Base-by-base conservation (phyloP, 352 stramenopile species). In the Globisporangium polare region DNA sequence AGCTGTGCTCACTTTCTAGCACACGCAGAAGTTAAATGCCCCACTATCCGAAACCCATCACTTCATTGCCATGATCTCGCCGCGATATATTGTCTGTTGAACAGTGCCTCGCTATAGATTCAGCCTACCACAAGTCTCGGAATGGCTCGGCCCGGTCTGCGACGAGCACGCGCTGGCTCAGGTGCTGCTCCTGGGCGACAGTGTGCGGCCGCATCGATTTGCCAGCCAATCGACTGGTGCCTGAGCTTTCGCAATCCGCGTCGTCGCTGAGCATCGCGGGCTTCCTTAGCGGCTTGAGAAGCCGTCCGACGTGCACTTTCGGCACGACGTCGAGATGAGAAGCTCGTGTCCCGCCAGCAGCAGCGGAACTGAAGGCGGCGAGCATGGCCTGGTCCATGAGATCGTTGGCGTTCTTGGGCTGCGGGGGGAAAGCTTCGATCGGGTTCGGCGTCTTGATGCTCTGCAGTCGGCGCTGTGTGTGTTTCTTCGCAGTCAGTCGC, bases 401-500 rank as follows among this genome's bases (percentile, higher is more conserved):
- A 10, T 51, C 24, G 20, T 17, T 17, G 10, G 12, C 18, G 22
- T 29, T 51, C 17, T 66, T 89, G 29, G 69, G 77, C 51, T 67
- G 88, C n/a, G 65, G 63, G 22, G 75, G 75, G 52, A 88, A 88
- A 6, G 78, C 69, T 0, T 85, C 74, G 0, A 77, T 58, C 5
- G 68, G 53, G 1, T 63, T 60, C 9, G 75, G 75, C 15, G 85
- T 56, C 65, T 83, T 83, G 49, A 88, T 85, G 29, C 59, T 83
- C 35, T 82, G 55, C 8, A 88, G 65, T 7, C 78, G 67, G 1
- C 78, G 73, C 31, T 81, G 67, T 0, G 78, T 81, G 66, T 82
- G 78, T 43, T 85, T 87, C 55, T 83, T 78, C 8, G 77, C 77
- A 35, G 35, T 20, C 20, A 60, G 22, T 43, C 53, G 60, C 24